These are phyloP conservation scores for Lignosus rhinocerotis DNA, from an alignment of 1,284 basidiomycete genomes.

Conservation along the genomic window DNA sequence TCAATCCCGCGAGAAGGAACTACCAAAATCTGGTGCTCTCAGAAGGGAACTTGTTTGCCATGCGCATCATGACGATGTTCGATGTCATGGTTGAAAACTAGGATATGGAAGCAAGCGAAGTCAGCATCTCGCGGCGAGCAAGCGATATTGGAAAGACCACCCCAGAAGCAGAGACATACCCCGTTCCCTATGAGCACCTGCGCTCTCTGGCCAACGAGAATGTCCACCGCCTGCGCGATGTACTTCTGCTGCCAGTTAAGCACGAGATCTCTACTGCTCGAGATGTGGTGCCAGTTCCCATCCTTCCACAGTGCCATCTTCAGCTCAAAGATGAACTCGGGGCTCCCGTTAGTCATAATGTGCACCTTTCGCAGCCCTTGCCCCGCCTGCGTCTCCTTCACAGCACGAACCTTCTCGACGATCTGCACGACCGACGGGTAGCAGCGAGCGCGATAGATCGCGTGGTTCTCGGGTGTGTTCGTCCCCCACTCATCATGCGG, in stretches of 20 bases:
- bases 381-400: constrained; percentile 31
- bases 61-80: constrained; percentile 55
- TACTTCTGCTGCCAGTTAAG: constrained; percentile 40
- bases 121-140: background rate
- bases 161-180: constrained; percentile 17
- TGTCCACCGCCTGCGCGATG: constrained; percentile 43
- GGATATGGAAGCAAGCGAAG: background rate
- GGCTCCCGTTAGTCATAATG: constrained; percentile 57
- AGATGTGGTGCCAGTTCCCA: constrained; percentile 27
- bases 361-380: constrained; percentile 40
- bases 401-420: constrained; percentile 40
- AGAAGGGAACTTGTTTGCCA: constrained; percentile 36
- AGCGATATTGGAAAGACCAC: background rate
- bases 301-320: constrained; percentile 36
- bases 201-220: constrained; percentile 44
- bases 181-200: constrained; percentile 50
- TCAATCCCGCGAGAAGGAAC: no score
- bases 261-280: constrained; percentile 38
- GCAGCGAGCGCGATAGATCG: constrained; percentile 45
- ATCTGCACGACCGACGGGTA: constrained; percentile 50
- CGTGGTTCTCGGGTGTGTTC: constrained; percentile 26
- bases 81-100: constrained; percentile 62
- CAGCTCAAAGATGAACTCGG: constrained; percentile 41
- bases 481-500: constrained; percentile 23
- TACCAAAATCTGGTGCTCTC: constrained; percentile 29